Base-by-base conservation (phyloP, 2,329 filamentous ascomycete genomes). In the Capronia americana region DNA sequence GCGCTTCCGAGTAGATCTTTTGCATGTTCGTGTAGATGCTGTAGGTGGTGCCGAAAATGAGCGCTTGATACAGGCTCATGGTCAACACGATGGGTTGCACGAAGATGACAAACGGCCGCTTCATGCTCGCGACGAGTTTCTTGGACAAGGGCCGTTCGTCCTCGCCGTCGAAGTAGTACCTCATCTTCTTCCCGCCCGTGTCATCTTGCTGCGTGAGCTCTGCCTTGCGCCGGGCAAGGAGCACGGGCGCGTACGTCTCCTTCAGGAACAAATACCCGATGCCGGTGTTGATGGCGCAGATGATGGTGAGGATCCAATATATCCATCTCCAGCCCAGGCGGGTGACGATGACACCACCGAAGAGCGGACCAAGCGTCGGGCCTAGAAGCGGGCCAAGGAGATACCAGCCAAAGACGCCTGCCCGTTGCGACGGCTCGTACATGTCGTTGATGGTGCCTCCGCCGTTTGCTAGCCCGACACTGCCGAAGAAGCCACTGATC, bases 21-120 rank as follows among this genome's bases (percentile, higher is more conserved):
- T 87, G 83, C 70, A 89, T 89, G 6, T 84, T 89, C 0, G 85
- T 84, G 0, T 89, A 80, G 14, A 87, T 79, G 54, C 88, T 82
- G 61, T 88, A 89, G 50, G 87, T 80, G 1, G 87, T 74, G 0
- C 86, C 87, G 67, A 88, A 88, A 7, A 84, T 75, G 60, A 86
- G 83, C 0, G 82, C 86, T 58, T 82, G 81, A 61, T 87, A 82
- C 2, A 83, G 28, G 0, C 85, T 79, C 0, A 83, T 73, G 12
- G 84, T 77, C 69, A 86, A 83, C n/a, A 88, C 81, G 59, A 88
- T 87, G 5, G 85, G 85, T 59, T 88, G 85, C 3, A 83, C 84
- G 1, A 70, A 71, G 0, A 89, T 76, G 0, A 89, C 77, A 0
- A 87, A 76, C 0, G 87, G 86, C 1, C 87, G 79, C 6, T 81